Percentiles rank a stretch among this genome's conserved stretches.
These are phyloP conservation scores for Coccomyxa sp. DNA, from an alignment of 139 green algal genomes.

Conservation along the genomic window DNA sequence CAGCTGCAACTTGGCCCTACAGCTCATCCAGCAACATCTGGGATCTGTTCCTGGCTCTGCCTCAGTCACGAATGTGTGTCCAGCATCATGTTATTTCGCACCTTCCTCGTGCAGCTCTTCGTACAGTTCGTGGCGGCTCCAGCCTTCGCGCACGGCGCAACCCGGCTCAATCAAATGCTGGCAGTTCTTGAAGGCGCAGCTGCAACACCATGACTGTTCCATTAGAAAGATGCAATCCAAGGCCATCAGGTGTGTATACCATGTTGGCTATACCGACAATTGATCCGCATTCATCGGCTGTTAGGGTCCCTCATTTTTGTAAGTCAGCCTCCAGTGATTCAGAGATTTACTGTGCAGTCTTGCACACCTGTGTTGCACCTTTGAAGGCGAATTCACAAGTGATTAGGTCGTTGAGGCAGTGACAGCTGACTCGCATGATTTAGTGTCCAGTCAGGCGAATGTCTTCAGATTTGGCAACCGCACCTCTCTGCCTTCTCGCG, in stretches of 20 bases:
- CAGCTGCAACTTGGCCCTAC: too few relatives aligned
- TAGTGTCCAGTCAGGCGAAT: too few relatives aligned
- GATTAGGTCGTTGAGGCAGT: background rate
- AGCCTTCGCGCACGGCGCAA: slow-evolving; percentile 61
- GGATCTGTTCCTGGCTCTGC: too few relatives aligned
- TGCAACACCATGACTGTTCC: background rate
- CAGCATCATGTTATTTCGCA: too few relatives aligned
- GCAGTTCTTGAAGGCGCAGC: slow-evolving; percentile 84
- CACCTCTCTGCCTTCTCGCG: background rate
- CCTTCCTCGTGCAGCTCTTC: slow-evolving; percentile 53
- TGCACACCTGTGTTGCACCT: background rate
- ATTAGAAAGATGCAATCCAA: too few relatives aligned
- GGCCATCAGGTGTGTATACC: background rate
- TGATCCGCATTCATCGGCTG: background rate
- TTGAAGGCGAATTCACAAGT: background rate
- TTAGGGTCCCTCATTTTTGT: background rate
- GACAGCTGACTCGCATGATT: background rate
- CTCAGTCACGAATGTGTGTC: too few relatives aligned
- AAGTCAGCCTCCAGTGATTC: background rate
- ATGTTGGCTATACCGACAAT: background rate
- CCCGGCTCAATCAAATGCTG: slow-evolving; percentile 82
- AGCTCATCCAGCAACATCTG: too few relatives aligned
- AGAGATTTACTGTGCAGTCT: background rate
- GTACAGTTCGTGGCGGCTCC: slow-evolving; percentile 74
- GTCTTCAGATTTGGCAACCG: background rate